Base-by-base conservation (phyloP, 306 rosid species). In the Quercus bicolor region DNA sequence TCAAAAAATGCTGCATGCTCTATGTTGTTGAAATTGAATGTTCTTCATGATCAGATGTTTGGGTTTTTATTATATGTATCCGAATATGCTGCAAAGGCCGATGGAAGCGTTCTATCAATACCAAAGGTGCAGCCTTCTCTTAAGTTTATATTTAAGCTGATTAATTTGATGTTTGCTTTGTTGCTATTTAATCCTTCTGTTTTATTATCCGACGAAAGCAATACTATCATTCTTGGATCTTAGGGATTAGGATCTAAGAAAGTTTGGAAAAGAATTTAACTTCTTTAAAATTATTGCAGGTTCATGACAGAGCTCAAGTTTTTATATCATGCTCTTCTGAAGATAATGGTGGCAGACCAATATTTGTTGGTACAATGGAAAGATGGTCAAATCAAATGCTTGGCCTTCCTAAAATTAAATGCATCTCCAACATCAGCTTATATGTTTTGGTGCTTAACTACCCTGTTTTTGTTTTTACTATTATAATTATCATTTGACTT, bases 261-360 rank as follows among this genome's bases (percentile, higher is more conserved):
- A 66, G 53, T 68, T 33, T 20, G n/a, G 13, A 18, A 70, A 68
- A 84, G 77, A 76, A 48, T 48, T 48, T 48, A 64, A 75, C 52
- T 68, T 71, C 40, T 57, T 69, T 62, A 21, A 68, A 77, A 69
- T 85, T 83, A 54, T 55, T 82, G 86, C 91, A 95, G 98, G 83
- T 95, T 82, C 92, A 88, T 85, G 98, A 95, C 91, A 91, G 98
- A 81, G 98, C 97, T 81, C 98, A 95, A 83, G 91, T 95, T 59
- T 90, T 95, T 74, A 64, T 91, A 64, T 84, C 87, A 64, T 92
- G 98, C 78, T 85, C 90, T 75, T 80, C 91, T 37, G 81, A 80
- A 79, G 81, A 82, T 77, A 82, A 61, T 18, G 75, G 82, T 78
- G 78, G 86, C 65, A 70, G 82, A 70, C 98, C 93, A 76, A 83